Percentiles rank a stretch among this genome's conserved stretches.
These are phyloP conservation scores for Fusarium sp. DNA, from an alignment of 2,329 filamentous ascomycete genomes.

Conservation along the genomic window DNA sequence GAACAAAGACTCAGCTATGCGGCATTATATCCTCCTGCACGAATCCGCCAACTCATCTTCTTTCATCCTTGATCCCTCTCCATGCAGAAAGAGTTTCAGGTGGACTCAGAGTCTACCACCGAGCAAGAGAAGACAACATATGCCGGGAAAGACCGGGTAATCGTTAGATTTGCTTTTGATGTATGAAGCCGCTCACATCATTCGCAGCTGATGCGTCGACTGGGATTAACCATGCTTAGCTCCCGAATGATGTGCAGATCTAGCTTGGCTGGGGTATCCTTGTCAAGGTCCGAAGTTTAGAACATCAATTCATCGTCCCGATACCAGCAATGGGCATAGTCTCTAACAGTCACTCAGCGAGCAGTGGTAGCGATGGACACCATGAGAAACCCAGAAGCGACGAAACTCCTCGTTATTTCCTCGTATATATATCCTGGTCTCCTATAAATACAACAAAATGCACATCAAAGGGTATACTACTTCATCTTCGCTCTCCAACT, in stretches of 20 bases:
- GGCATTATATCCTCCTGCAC: constrained; percentile 5
- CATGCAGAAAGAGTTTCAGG: background rate
- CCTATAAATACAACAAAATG: background rate
- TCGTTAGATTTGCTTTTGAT: constrained; percentile 11
- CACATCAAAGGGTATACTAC: background rate
- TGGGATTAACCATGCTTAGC: constrained; percentile 6
- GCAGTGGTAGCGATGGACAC: background rate
- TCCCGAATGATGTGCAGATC: constrained; percentile 18
- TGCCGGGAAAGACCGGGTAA: constrained; percentile 8
- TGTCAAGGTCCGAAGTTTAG: background rate
- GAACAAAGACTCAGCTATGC: background rate
- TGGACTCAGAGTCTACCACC: background rate
- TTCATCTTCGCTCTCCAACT: constrained; percentile 28
- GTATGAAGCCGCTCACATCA: background rate
- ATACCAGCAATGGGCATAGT: background rate
- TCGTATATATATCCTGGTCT: background rate
- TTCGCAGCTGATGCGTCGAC: constrained; percentile 2
- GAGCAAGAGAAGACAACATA: background rate
- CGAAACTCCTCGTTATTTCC: background rate
- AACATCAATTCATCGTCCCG: background rate
- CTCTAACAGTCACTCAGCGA: background rate
- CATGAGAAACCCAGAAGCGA: fast-evolving
- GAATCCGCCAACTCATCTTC: constrained; percentile 1
- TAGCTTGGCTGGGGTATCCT: constrained; percentile 8
- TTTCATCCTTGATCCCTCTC: background rate